Base-by-base conservation (phyloP, 495 filamentous ascomycete genomes). In the Penicillium malachiteum region DNA sequence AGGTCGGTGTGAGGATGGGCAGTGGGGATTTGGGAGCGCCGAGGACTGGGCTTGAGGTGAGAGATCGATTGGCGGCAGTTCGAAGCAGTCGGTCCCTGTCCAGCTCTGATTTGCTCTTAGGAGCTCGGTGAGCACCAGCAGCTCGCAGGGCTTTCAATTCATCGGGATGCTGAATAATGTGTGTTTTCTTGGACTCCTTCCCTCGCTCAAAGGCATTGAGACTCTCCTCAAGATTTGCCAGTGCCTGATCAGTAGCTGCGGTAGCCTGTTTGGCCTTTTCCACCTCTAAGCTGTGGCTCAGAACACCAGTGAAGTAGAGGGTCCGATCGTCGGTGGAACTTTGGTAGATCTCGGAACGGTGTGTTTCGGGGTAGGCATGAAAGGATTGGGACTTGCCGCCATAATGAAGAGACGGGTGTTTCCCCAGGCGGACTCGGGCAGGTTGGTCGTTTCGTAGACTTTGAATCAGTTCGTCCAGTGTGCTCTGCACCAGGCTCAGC, bases 381-480 rank as follows among this genome's bases (percentile, higher is more conserved):
- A 85, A 77, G 40, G 71, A 65, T 52, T 82, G 78, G 18, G 72
- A 71, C 52, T 82, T 82, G 54, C 72, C 76, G 26, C 75, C 81
- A 55, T 79, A 84, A 53, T 78, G 74, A 32, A 84, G 67, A 41
- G 73, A 77, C 55, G 80, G 69, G 57, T 72, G 70, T 57, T 75
- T 78, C 45, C 76, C 76, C 50, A 79, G 65, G 38, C 69, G 72
- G 39, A 78, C 62, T 62, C 74, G 67, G 62, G 80, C 81, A 54
- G 84, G 79, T 32, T 86, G 81, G 66, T 83, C 84, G 63, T 79
- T 76, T 40, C 83, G 80, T 17, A 88, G 79, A 60, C 78, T 83
- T 58, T 82, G 79, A 54, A 91, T 85, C 70, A 92, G 81, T 32
- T 90, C 83, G 62, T 89, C 83, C 55, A 91, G 81, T 33, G 85